Evolutionary conservation across 495 filamentous ascomycete genomes (phyloP).

Genomic region (Lasiosphaeriaceae sp.): DNA sequence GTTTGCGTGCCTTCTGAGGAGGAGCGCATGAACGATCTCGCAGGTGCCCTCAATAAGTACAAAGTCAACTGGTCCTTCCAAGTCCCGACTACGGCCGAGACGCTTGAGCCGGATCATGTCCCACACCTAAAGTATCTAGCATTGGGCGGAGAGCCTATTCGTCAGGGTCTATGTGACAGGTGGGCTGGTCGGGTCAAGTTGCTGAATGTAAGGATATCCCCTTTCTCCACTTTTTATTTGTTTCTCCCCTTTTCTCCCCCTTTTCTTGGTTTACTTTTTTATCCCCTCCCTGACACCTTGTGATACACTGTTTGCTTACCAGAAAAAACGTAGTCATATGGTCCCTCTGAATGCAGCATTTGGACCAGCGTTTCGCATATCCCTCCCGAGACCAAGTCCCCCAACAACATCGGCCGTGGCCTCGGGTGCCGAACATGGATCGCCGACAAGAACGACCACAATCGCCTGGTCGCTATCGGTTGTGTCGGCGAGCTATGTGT

Average conservation of each 20-base stretch:
- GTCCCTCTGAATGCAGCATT: conserved; percentile 52
- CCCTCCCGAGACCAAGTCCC: conserved; percentile 10
- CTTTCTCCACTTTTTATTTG: no score
- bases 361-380: conserved; percentile 24
- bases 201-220: no score
- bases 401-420: conserved; percentile 20
- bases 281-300: no score
- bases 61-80: conserved; percentile 22
- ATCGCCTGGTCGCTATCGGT: conserved; percentile 39
- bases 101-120: conserved; percentile 13
- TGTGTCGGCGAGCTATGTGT: conserved; percentile 46
- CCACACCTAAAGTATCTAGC: conserved; percentile 23
- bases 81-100: conserved; percentile 21
- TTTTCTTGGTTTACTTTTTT: no score
- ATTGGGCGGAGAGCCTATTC: conserved; percentile 26
- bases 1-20: conserved; percentile 33
- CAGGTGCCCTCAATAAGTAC: conserved; percentile 23
- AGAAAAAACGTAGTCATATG: no score
- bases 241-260: no score
- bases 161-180: conserved; percentile 10
- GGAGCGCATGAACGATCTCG: conserved; percentile 24
- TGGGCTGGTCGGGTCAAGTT: conserved; percentile 34
- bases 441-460: conserved; percentile 25
- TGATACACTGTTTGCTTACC: no score
- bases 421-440: conserved; percentile 25